phyloP scores from a whole-genome alignment of 179 eudicot species.

The Camellia oleifera region DNA sequence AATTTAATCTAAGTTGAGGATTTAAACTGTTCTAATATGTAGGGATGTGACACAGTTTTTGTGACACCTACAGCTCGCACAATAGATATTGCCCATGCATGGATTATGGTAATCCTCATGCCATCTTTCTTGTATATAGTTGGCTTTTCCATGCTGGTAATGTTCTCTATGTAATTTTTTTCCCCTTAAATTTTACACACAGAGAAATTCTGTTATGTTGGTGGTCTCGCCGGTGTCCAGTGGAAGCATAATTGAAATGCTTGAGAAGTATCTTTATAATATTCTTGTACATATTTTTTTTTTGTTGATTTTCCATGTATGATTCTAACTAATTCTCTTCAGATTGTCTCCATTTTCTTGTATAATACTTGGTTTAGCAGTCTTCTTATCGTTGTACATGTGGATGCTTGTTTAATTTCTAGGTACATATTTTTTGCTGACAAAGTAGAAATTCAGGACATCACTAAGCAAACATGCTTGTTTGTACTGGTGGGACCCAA shows the following conservation, averaged over 20 bases:
- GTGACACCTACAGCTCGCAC: slow-evolving; percentile 81
- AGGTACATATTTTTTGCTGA: slow-evolving; percentile 74
- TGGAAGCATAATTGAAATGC: slow-evolving; percentile 55
- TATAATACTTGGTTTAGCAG: slow-evolving; percentile 9
- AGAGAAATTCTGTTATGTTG: slow-evolving; percentile 57
- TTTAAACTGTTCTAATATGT: slow-evolving; percentile 17
- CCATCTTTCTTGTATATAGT: slow-evolving; percentile 4
- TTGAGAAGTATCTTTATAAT: slow-evolving; percentile 44
- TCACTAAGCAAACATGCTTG: slow-evolving; percentile 50
- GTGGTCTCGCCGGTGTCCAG: slow-evolving; percentile 51
- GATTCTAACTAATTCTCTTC: slow-evolving; percentile 10
- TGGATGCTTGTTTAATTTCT: slow-evolving; percentile 14
- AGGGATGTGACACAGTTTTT: slow-evolving; percentile 79
- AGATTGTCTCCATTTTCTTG: slow-evolving; percentile 14
- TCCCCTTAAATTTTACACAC: slow-evolving; percentile 20
- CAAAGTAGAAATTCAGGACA: slow-evolving; percentile 70
- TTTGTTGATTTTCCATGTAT: background rate
- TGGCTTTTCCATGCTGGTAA: background rate
- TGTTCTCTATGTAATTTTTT: background rate
- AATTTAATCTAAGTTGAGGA: background rate
- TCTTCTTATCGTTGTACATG: slow-evolving; percentile 2
- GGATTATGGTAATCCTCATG: slow-evolving; percentile 55
- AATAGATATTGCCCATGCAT: slow-evolving; percentile 67
- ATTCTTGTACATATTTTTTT: background rate
- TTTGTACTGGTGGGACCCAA: slow-evolving; percentile 60